phyloP scores from a whole-genome alignment of 306 rosid genomes.

The Canavalia gladiata region DNA sequence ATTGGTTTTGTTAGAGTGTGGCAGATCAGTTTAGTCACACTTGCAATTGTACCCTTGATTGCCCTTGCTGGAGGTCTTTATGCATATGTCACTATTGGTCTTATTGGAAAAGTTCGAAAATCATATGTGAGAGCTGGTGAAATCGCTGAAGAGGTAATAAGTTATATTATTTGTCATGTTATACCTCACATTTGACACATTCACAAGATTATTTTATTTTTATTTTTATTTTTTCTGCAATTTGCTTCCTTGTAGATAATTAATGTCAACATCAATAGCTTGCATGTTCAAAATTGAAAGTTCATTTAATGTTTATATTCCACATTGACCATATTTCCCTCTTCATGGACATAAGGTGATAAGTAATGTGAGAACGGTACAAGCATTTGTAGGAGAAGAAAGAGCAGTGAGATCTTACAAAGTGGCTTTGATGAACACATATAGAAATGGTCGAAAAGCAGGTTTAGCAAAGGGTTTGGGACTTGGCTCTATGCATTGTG shows the following conservation, averaged over 20 bases:
- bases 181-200: too few species aligned
- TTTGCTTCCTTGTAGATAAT: too few species aligned
- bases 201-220: too few species aligned
- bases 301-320: background rate
- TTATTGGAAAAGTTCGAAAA: slow-evolving; percentile 72
- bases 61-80: slow-evolving; percentile 89
- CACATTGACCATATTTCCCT: background rate
- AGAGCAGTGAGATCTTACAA: slow-evolving; percentile 77
- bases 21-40: slow-evolving; percentile 91
- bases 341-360: slow-evolving; percentile 60
- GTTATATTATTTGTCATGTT: background rate
- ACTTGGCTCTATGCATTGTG: slow-evolving; percentile 83
- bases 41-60: slow-evolving; percentile 86
- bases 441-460: slow-evolving; percentile 74
- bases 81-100: slow-evolving; percentile 82
- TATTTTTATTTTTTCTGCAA: too few species aligned
- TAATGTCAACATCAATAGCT: too few species aligned
- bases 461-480: slow-evolving; percentile 95
- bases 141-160: slow-evolving; percentile 84
- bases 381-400: slow-evolving; percentile 93
- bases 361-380: slow-evolving; percentile 90
- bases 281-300: too few species aligned
- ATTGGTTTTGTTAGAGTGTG: slow-evolving; percentile 87
- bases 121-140: slow-evolving; percentile 88
- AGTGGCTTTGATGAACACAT: slow-evolving; percentile 69